These are phyloP conservation scores for Phytophthora hibernalis DNA, from an alignment of 352 stramenopile species.

Conservation along the genomic window DNA sequence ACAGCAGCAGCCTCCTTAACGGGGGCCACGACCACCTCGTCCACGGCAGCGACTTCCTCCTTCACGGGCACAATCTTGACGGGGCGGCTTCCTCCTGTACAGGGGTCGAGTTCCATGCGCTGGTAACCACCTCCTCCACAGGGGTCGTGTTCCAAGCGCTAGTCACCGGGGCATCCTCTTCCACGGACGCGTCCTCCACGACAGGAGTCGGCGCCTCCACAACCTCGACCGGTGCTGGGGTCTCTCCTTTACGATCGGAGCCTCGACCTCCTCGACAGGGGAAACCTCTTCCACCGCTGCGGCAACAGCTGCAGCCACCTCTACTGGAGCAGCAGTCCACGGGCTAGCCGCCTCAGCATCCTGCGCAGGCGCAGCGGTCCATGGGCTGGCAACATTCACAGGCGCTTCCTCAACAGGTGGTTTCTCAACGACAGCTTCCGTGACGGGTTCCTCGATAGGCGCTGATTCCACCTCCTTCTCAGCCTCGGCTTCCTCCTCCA, in stretches of 20 bases:
- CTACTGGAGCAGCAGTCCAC: conserved; percentile 20
- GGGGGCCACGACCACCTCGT: conserved; percentile 18
- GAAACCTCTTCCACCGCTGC: conserved; percentile 1
- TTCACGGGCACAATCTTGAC: conserved; percentile 17
- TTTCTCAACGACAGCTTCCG: conserved; percentile 7
- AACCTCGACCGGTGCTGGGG: conserved; percentile 1
- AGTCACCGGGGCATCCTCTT: conserved; percentile 26
- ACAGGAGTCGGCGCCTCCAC: neutral
- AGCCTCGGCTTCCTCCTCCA: conserved; percentile 20
- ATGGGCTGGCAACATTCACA: conserved; percentile 24
- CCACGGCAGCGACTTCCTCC: conserved; percentile 17
- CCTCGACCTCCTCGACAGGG: neutral
- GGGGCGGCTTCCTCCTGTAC: conserved; percentile 18
- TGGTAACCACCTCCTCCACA: conserved; percentile 26
- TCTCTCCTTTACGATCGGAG: conserved; percentile 13
- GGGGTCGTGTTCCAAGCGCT: conserved; percentile 2
- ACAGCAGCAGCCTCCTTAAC: conserved; percentile 15
- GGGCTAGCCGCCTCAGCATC: conserved; percentile 12
- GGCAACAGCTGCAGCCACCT: conserved; percentile 8
- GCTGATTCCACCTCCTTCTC: conserved; percentile 10
- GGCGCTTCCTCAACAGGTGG: conserved; percentile 2
- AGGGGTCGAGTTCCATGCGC: conserved; percentile 36
- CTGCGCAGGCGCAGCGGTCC: conserved; percentile 42
- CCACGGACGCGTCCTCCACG: conserved; percentile 23
- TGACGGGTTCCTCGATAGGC: neutral